These are phyloP conservation scores for Juncus effusus DNA, from an alignment of 176 grass and related monocot species.

Conservation along the genomic window DNA sequence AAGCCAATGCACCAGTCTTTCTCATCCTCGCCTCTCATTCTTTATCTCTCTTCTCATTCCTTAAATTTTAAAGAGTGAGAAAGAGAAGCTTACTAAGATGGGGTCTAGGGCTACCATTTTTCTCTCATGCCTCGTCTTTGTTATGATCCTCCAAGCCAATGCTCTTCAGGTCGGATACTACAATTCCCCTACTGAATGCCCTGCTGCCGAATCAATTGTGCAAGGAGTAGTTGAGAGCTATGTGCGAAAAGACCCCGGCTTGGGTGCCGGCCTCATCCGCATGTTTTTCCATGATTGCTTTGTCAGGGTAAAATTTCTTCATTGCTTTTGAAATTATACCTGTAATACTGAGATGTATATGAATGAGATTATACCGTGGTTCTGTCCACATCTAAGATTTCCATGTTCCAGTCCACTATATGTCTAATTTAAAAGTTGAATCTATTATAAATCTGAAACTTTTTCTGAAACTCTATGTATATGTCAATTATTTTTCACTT, in stretches of 20 bases:
- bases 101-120: slow-evolving; percentile 1
- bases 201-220: slow-evolving; percentile 34
- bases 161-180: slow-evolving; percentile 35
- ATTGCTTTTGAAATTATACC: neutral
- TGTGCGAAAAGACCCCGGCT: slow-evolving; percentile 11
- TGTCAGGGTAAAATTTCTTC: slow-evolving; percentile 32
- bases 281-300: slow-evolving; percentile 79
- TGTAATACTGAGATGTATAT: neutral
- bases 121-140: slow-evolving; percentile 13
- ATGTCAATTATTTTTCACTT: too few relatives aligned
- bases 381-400: too few relatives aligned
- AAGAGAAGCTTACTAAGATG: too few relatives aligned
- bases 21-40: too few relatives aligned
- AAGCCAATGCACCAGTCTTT: too few relatives aligned
- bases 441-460: too few relatives aligned
- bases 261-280: slow-evolving; percentile 48
- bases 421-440: too few relatives aligned
- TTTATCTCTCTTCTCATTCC: too few relatives aligned
- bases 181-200: slow-evolving; percentile 28
- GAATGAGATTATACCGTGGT: too few relatives aligned
- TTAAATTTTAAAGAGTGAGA: too few relatives aligned
- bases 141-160: neutral
- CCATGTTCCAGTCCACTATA: too few relatives aligned
- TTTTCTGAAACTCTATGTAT: too few relatives aligned
- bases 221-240: slow-evolving; percentile 7